A percentile compares a stretch with the other conserved stretches of the same genome.
phyloP scores from a whole-genome alignment of 805 yeast species.

The Tetrapisispora nanseiensis region DNA sequence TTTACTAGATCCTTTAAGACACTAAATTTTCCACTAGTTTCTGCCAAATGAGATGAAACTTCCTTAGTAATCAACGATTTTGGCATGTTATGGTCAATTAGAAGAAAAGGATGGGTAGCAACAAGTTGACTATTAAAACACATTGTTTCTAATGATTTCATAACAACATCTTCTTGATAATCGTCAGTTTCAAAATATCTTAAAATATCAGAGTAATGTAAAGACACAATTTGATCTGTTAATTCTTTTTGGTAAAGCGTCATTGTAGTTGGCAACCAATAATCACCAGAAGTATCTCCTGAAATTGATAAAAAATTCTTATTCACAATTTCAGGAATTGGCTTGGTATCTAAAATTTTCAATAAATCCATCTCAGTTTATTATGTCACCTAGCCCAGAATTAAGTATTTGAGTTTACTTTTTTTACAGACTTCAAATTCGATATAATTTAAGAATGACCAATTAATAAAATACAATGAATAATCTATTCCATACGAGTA shows the following conservation, averaged over 20 bases:
- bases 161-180: conserved; percentile 44
- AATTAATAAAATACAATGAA: too few relatives aligned
- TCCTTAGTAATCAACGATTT: conserved; percentile 64
- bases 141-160: conserved; percentile 70
- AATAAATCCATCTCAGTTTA: conserved; percentile 61
- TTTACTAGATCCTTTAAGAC: conserved; percentile 56
- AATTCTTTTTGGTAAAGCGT: conserved; percentile 78
- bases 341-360: conserved; percentile 69
- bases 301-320: conserved; percentile 35
- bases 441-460: too few relatives aligned
- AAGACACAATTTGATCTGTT: conserved; percentile 82
- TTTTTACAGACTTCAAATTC: too few relatives aligned
- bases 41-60: conserved; percentile 57
- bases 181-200: conserved; percentile 63
- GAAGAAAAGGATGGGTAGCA: conserved; percentile 78
- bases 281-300: conserved; percentile 42
- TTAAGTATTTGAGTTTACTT: neutral
- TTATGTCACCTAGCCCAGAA: neutral
- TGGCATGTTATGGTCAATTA: conserved; percentile 74
- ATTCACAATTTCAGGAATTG: conserved; percentile 71
- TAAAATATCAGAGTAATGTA: conserved; percentile 84
- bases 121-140: conserved; percentile 68
- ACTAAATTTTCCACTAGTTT: conserved; percentile 76
- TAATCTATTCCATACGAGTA: too few relatives aligned
- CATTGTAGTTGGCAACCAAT: conserved; percentile 73